Base-by-base conservation (phyloP, 2,329 filamentous ascomycete species). In the Colletotrichum neosansevieriae region DNA sequence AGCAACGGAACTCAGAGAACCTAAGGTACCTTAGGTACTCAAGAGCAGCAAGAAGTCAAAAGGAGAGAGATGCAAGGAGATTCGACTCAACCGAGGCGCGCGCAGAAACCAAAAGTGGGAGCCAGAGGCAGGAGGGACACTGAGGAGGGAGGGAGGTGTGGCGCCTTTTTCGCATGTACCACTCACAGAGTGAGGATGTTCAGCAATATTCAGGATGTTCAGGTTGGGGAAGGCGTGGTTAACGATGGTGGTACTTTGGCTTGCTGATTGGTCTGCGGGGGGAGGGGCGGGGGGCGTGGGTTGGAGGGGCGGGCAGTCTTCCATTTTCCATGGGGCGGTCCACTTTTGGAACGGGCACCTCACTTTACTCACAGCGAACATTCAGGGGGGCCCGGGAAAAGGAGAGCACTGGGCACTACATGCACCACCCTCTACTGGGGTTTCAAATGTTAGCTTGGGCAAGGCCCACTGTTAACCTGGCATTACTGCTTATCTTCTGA, bases 181-280 rank as follows among this genome's bases (percentile, higher is more conserved):
- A 24, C 24, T 24, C 4, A 24, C 24, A 24, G 24, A 24, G 24
- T 24, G 24, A 24, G 24, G 24, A 24, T 24, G 24, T 24, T 24
- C 24, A 24, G 53, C 47, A 54, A 67, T 63, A 50, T 63, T 67
- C 59, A 63, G 44, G 38, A 58, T 67, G 65, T 47, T 58, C 38
- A 61, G 49, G 45, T 64, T 21, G 50, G 45, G 62, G 62, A 61
- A 66, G 32, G 67, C 47, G 44, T 69, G 36, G 54, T 62, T 12
- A 15, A 53, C 24, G 54, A 70, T 63, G 29, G 53, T 38, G 36
- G 36, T 12, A 38, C 11, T 38, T 38, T 49, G 67, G 67, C 63
- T 67, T 56, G 29, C 40, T 70, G 63, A 70, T 70, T 70, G 67
- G 67, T 29, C 24, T 24, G 12, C 29, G 56, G 29, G 50, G 50